phyloP scores from a whole-genome alignment of 2,329 filamentous ascomycete genomes.

The Fusarium sacchari region DNA sequence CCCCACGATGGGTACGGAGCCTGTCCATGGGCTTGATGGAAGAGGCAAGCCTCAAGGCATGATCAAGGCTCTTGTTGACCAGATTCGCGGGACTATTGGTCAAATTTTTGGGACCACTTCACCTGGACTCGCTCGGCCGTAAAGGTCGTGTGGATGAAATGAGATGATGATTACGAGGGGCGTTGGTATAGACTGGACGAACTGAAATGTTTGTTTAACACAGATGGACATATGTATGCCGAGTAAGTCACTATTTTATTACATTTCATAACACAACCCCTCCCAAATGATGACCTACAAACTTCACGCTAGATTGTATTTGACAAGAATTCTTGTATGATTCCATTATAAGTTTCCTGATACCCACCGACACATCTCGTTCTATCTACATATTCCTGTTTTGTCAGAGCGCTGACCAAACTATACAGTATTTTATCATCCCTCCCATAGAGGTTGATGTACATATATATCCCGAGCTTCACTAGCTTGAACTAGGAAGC shows the following conservation, averaged over 20 bases:
- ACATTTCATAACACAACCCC: background rate
- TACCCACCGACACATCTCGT: background rate
- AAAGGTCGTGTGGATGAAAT: background rate
- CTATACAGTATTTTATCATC: background rate
- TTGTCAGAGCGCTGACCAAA: constrained; percentile 18
- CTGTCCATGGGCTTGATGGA: constrained; percentile 56
- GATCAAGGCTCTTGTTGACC: constrained; percentile 73
- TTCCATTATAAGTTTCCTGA: constrained; percentile 50
- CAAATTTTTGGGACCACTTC: constrained; percentile 51
- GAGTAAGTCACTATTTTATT: constrained; percentile 21
- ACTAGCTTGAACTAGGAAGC: fast-evolving
- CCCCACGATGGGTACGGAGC: constrained; percentile 84
- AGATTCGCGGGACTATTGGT: constrained; percentile 62
- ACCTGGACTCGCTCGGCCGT: constrained; percentile 39
- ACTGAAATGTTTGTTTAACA: background rate
- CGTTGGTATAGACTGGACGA: background rate
- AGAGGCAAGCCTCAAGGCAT: constrained; percentile 69
- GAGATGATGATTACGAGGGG: background rate
- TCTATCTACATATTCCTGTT: background rate
- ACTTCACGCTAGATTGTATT: constrained; percentile 60
- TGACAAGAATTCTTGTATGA: constrained; percentile 53
- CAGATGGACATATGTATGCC: fast-evolving
- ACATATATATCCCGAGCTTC: background rate
- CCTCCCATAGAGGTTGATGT: background rate
- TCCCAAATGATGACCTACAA: constrained; percentile 52